These are phyloP conservation scores for Pseudohalonectria lignicola DNA, from an alignment of 2,329 filamentous ascomycete genomes.

Conservation along the genomic window DNA sequence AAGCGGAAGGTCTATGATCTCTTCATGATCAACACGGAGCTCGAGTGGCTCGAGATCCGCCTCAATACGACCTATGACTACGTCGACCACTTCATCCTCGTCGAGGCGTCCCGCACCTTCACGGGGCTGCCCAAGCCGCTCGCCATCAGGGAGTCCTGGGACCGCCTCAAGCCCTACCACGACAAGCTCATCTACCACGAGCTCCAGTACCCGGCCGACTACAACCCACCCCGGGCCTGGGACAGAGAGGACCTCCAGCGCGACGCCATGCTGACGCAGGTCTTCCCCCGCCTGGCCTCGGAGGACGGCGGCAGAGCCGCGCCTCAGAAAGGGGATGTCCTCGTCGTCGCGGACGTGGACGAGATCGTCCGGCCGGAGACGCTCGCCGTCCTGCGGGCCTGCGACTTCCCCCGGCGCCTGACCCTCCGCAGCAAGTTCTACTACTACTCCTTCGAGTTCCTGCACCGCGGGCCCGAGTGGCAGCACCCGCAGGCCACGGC, in stretches of 20 bases:
- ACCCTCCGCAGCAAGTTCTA: constrained; percentile 41
- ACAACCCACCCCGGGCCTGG: constrained; percentile 30
- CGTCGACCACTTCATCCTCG: constrained; percentile 55
- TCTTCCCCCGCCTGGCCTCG: constrained; percentile 35
- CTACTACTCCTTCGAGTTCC: constrained; percentile 47
- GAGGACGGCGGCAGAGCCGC: constrained; percentile 16
- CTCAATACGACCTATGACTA: constrained; percentile 43
- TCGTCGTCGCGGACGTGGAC: constrained; percentile 50
- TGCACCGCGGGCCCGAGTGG: constrained; percentile 36
- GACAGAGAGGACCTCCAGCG: constrained; percentile 37
- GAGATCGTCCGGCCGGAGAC: constrained; percentile 45
- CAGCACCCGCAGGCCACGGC: constrained; percentile 48
- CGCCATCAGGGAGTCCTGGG: constrained; percentile 38
- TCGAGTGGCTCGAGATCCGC: constrained; percentile 56
- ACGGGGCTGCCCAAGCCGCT: constrained; percentile 45
- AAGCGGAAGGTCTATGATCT: constrained; percentile 48
- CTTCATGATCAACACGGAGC: constrained; percentile 50
- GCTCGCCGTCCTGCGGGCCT: constrained; percentile 35
- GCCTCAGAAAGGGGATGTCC: constrained; percentile 38
- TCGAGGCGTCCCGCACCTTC: constrained; percentile 48
- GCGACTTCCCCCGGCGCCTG: constrained; percentile 38
- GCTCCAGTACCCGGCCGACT: constrained; percentile 31
- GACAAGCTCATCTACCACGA: constrained; percentile 50
- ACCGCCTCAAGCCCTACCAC: constrained; percentile 38
- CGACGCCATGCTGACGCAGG: constrained; percentile 45